Evolutionary conservation across 2,329 filamentous ascomycete genomes (phyloP).

Genomic region (Akanthomyces dipterigenus): DNA sequence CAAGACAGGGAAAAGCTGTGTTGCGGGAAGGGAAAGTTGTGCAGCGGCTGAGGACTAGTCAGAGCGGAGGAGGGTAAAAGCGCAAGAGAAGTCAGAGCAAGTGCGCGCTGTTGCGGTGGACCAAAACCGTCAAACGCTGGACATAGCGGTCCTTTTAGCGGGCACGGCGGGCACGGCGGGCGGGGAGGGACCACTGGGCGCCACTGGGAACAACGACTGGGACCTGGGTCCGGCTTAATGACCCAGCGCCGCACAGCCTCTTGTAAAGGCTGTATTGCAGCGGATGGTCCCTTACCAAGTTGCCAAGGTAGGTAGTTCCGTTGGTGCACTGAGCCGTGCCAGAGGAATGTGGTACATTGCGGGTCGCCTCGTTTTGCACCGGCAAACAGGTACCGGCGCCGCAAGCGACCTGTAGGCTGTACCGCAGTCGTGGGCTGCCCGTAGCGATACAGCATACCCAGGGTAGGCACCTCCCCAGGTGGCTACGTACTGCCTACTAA

Average conservation of each 20-base stretch:
- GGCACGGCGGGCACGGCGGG: conserved; percentile 1
- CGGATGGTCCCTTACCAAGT: too few relatives aligned
- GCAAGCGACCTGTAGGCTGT: background rate
- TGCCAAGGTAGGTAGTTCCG: too few relatives aligned
- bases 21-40: conserved; percentile 9
- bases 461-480: too few relatives aligned
- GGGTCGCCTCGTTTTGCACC: conserved; percentile 2
- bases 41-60: background rate
- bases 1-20: background rate
- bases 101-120: background rate
- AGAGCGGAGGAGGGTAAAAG: background rate
- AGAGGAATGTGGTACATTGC: too few relatives aligned
- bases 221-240: background rate
- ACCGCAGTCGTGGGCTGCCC: background rate
- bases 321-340: too few relatives aligned
- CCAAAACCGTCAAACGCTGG: background rate
- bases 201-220: background rate
- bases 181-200: background rate
- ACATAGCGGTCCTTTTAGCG: background rate
- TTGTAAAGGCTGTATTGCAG: background rate
- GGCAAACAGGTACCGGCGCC: background rate
- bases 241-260: background rate
- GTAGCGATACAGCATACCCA: background rate
- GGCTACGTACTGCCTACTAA: too few relatives aligned
- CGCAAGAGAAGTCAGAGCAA: background rate